Base-by-base conservation (phyloP, 176 grass and related monocot species). In the Carex parvula region DNA sequence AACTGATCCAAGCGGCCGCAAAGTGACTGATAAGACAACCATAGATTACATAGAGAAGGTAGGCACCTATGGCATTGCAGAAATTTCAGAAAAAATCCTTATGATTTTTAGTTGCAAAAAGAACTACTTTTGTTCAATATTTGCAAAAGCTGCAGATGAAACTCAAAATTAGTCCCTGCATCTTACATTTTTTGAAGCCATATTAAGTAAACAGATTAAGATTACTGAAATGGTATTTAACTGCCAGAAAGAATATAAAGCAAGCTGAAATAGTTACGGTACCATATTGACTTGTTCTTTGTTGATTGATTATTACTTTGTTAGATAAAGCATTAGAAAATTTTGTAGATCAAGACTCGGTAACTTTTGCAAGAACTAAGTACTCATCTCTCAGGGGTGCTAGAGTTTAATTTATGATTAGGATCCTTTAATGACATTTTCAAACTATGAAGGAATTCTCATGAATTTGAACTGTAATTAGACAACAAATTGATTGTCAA, bases 11-110 rank as follows among this genome's bases (percentile, higher is more conserved):
- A 87, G 93, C 82, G 91, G 96, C 3, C 53, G 81, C 44, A 99
- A 99, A 82, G 67, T 95, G 17, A 99, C 93, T 33, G 86, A 99
- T 56, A 79, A 91, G 80, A 93, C 88, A 87, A 95, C 96, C 37
- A 90, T 95, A 37, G 52, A 89, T 48, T 88, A 95, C 83, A 93
- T 99, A 21, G 91, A 99, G 65, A 95, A 95, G 93, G 96, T 99
- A 68, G 39, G 4, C 8, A 16, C 55, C 21, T 65, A 17, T 64
- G n/a, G 39, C 59, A 13, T 26, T 82, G 8, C 39, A 82, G 37
- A 82, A 82, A 82, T 54, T 55, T 52, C 13, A 30, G 71, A 15
- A 52, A 52, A 21, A 26, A 1, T 22, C 12, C 21, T 26, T 30
- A 16, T 0, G 9, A 75, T 75, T 26, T 54, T 30, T 75, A 75